These are phyloP conservation scores for Zasmidium cellare DNA, from an alignment of 2,329 filamentous ascomycete genomes.

Conservation along the genomic window DNA sequence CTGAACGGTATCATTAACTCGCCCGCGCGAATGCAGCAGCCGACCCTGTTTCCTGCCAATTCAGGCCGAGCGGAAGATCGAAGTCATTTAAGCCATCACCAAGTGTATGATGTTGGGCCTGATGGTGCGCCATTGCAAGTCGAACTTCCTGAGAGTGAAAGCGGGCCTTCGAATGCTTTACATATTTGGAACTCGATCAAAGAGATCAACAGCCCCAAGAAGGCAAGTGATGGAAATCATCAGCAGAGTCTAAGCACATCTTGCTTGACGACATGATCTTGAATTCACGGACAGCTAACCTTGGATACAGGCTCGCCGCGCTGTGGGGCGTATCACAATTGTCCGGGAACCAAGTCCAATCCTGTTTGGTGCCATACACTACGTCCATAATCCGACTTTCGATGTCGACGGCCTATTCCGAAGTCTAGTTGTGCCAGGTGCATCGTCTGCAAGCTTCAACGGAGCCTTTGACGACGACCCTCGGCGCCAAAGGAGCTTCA, in stretches of 20 bases:
- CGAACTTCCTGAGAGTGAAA: constrained; percentile 34
- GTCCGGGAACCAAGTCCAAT: constrained; percentile 62
- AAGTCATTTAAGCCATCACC: constrained; percentile 53
- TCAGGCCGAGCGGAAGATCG: constrained; percentile 44
- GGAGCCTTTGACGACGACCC: constrained; percentile 49
- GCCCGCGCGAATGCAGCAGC: constrained; percentile 42
- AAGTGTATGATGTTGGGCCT: constrained; percentile 57
- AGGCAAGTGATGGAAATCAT: constrained; percentile 36
- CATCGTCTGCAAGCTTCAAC: constrained; percentile 40
- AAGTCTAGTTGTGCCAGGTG: constrained; percentile 53
- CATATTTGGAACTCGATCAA: constrained; percentile 36
- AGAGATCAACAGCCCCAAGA: constrained; percentile 39
- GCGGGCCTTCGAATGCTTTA: constrained; percentile 37
- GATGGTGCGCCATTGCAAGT: constrained; percentile 46
- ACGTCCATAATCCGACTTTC: constrained; percentile 58
- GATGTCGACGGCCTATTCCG: constrained; percentile 63
- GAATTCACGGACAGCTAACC: constrained; percentile 28
- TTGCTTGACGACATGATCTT: constrained; percentile 34
- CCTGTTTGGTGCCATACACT: constrained; percentile 59
- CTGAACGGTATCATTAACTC: constrained; percentile 48
- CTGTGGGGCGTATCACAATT: constrained; percentile 61
- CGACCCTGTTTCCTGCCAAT: constrained; percentile 45
- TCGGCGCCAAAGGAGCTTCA: constrained; percentile 57
- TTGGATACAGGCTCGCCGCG: constrained; percentile 35
- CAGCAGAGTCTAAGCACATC: no score